Percentiles rank a stretch among this genome's conserved stretches.
Evolutionary conservation across 352 stramenopile genomes (phyloP).

Genomic region (Globisporangium emineosum): DNA sequence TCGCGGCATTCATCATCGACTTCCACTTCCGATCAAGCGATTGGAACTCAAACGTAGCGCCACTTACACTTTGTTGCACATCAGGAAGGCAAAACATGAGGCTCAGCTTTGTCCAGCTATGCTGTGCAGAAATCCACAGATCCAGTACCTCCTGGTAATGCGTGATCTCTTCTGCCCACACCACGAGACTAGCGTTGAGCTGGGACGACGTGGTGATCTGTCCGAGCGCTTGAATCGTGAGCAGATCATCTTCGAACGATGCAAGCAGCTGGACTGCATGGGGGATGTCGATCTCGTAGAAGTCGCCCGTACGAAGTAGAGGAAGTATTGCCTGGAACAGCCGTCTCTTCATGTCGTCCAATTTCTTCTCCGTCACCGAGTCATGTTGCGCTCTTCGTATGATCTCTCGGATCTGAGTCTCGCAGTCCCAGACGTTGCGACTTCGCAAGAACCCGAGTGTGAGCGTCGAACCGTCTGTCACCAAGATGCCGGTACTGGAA

Average conservation of each 20-base stretch:
- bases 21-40: constrained; percentile 65
- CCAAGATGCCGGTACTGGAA: constrained; percentile 40
- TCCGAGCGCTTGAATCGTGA: constrained; percentile 54
- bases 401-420: constrained; percentile 60
- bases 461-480: constrained; percentile 46
- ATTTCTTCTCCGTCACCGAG: constrained; percentile 44
- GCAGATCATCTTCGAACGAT: constrained; percentile 50
- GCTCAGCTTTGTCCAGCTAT: constrained; percentile 44
- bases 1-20: constrained; percentile 58
- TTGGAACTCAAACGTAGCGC: constrained; percentile 60
- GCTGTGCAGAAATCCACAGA: constrained; percentile 48
- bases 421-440: constrained; percentile 46
- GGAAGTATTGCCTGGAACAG: constrained; percentile 37
- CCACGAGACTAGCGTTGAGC: constrained; percentile 37
- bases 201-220: constrained; percentile 37
- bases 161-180: constrained; percentile 62
- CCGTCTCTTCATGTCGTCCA: constrained; percentile 57
- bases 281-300: constrained; percentile 40
- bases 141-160: constrained; percentile 60
- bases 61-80: constrained; percentile 52
- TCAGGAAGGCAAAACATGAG: constrained; percentile 47
- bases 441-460: constrained; percentile 52
- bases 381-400: constrained; percentile 51
- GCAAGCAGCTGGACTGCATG: constrained; percentile 30
- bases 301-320: constrained; percentile 38